Evolutionary conservation across 176 grass and related monocot genomes (phyloP), one percentile per base, ranked within the genome.

Genomic region (Rhynchospora pubera): DNA sequence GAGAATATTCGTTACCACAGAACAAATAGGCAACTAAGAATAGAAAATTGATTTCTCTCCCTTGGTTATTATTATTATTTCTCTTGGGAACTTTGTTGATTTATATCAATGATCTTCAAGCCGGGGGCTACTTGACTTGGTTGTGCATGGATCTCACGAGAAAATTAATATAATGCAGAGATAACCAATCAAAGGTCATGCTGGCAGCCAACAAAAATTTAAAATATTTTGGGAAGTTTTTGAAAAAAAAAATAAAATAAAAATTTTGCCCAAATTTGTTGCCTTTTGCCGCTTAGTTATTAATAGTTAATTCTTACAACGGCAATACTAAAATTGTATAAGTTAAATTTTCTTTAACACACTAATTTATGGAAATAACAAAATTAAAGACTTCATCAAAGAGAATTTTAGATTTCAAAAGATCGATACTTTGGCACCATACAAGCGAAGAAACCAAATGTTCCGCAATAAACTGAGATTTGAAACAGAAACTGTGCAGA

Each of bases 361-460:
- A 56, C 58, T 62, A 76, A 85, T 21, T 45, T 45, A 76, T 21
- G 8, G 70, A 50, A 70, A 80, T 46, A 52, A 83, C 80, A 57
- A 71, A 81, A 72, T 63, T 69, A 87, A 48, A 61, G 51, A 84
- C 61, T 83, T 80, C 26, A 83, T 61, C 4, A 6, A 50, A 84
- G 77, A 24, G 42, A 86, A 64, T 85, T 62, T n/a, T 9, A 62
- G 24, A 21, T 51, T 9, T 58, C 1, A 63, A 79, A 87, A 89
- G 82, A 87, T 80, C 84, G 84, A 85, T 61, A 43, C 58, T 78
- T 24, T 4, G 66, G 62, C 52, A 48, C 77, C 5, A 72, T 9
- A 9, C 0, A 62, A 62, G 34, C 34, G 1, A 63, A 78, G 53
- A 21, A 28, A 39, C n/a, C 83, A 79, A 79, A 56, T 34, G 85